Conservation (phyloP, 208 protist genomes). For the Acanthamoeba healyi region DNA sequence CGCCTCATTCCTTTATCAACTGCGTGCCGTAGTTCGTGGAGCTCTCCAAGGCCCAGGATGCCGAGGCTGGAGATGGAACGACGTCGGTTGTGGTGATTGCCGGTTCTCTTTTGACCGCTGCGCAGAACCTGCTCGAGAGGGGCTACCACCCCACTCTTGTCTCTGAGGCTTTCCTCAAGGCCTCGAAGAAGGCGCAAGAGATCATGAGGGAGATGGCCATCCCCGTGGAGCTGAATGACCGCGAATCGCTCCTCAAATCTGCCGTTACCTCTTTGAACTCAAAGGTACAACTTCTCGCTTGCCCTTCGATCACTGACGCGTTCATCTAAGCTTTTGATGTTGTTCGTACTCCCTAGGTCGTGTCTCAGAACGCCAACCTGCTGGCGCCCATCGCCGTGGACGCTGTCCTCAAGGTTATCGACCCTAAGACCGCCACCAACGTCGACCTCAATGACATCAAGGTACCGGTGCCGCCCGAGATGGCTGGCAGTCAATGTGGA, state of each 20-base stretch:
- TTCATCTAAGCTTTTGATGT: neutral
- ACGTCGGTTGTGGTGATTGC: constrained; percentile 99
- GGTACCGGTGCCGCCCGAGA: constrained; percentile 80
- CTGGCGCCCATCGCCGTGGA: constrained; percentile 99
- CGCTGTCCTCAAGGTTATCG: constrained; percentile 94
- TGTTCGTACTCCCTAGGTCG: constrained; percentile 82
- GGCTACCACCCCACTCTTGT: constrained; percentile 98
- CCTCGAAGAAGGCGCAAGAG: constrained; percentile 92
- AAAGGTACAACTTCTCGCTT: constrained; percentile 92
- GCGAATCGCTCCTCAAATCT: constrained; percentile 95
- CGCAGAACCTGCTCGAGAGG: constrained; percentile 95
- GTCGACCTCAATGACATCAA: constrained; percentile 98
- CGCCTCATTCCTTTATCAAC: constrained; percentile 59
- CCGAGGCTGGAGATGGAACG: constrained; percentile 99
- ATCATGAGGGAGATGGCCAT: constrained; percentile 96
- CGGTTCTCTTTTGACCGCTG: constrained; percentile 95
- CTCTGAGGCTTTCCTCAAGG: constrained; percentile 95
- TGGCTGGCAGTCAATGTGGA: no score
- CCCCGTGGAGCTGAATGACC: constrained; percentile 95
- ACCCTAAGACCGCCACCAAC: constrained; percentile 93
- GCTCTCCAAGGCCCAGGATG: constrained; percentile 98
- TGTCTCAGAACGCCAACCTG: constrained; percentile 97
- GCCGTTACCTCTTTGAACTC: constrained; percentile 98
- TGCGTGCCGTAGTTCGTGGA: constrained; percentile 95
- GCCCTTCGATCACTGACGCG: neutral